phyloP scores from a whole-genome alignment of 192 early-diverging fungal genomes.

The Entomortierella chlamydospora region DNA sequence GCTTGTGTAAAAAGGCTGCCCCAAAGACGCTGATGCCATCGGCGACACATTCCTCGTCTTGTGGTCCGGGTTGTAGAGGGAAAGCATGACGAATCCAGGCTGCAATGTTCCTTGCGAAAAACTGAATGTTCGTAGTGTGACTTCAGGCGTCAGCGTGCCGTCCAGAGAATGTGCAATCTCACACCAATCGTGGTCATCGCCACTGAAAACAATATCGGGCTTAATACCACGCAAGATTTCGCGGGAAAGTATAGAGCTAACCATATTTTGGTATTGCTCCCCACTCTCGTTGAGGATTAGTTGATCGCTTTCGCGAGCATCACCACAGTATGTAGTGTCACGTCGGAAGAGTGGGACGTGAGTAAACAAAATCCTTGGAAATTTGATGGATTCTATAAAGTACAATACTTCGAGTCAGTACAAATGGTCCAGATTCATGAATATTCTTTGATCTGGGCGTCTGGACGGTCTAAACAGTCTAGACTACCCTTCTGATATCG shows the following conservation, averaged over 20 bases:
- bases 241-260: conserved; percentile 65
- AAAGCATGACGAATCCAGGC: conserved; percentile 63
- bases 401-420: not conserved
- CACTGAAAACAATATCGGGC: conserved; percentile 83
- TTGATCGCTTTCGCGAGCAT: conserved; percentile 60
- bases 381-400: conserved; percentile 26
- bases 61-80: conserved; percentile 23
- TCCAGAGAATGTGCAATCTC: conserved; percentile 60
- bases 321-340: conserved; percentile 75
- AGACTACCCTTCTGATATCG: no score
- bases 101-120: conserved; percentile 73
- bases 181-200: conserved; percentile 97
- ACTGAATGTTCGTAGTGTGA: conserved; percentile 73
- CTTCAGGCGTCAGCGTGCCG: conserved; percentile 24
- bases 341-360: conserved; percentile 90
- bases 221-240: conserved; percentile 68
- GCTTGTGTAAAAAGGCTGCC: conserved; percentile 63
- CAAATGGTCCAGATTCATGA: no score
- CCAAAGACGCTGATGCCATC: conserved; percentile 19
- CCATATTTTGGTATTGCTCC: conserved; percentile 92
- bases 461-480: no score
- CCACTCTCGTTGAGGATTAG: conserved; percentile 72
- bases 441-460: no score
- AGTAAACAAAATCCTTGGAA: conserved; percentile 77
- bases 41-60: conserved; percentile 3